A percentile compares a stretch with the other conserved stretches of the same genome.
phyloP scores from a whole-genome alignment of 2,329 filamentous ascomycete species.

The Curvularia hawaiiensis region DNA sequence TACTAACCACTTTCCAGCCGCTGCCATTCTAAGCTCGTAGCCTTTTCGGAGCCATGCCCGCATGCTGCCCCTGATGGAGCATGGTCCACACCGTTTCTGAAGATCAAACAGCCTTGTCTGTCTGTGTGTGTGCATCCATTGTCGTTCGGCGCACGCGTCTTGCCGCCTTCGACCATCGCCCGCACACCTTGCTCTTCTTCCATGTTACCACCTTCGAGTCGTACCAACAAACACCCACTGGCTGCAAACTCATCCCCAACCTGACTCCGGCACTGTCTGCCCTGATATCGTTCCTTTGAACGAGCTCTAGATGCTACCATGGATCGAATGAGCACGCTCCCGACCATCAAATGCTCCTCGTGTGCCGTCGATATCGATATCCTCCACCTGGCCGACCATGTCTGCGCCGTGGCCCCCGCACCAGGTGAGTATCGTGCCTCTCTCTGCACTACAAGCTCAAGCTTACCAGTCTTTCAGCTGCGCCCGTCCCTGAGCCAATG shows the following conservation, averaged over 20 bases:
- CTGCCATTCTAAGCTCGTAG: constrained; percentile 40
- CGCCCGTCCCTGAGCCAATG: constrained; percentile 18
- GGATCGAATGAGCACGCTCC: constrained; percentile 42
- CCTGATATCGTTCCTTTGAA: constrained; percentile 9
- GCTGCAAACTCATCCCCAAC: constrained; percentile 17
- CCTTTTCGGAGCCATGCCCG: constrained; percentile 39
- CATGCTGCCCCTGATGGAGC: constrained; percentile 38
- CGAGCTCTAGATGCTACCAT: constrained; percentile 26
- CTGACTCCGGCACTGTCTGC: constrained; percentile 11
- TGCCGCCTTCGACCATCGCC: constrained; percentile 25
- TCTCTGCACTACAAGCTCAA: neutral
- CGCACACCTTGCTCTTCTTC: constrained; percentile 23
- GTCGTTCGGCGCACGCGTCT: constrained; percentile 27
- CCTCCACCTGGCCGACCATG: constrained; percentile 82
- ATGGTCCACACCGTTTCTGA: constrained; percentile 30
- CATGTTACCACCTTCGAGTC: constrained; percentile 33
- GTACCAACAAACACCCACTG: constrained; percentile 21
- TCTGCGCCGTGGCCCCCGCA: constrained; percentile 60
- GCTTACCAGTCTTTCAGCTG: constrained; percentile 25
- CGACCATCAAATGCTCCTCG: constrained; percentile 48
- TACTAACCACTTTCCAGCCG: constrained; percentile 38
- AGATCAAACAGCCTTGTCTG: constrained; percentile 36
- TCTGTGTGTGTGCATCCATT: constrained; percentile 24
- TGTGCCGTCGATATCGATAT: constrained; percentile 72
- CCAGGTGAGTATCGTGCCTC: constrained; percentile 51